A percentile compares a stretch with the other conserved stretches of the same genome.
Evolutionary conservation across 352 stramenopile species (phyloP).

Genomic region (Paralagenidium karlingii): DNA sequence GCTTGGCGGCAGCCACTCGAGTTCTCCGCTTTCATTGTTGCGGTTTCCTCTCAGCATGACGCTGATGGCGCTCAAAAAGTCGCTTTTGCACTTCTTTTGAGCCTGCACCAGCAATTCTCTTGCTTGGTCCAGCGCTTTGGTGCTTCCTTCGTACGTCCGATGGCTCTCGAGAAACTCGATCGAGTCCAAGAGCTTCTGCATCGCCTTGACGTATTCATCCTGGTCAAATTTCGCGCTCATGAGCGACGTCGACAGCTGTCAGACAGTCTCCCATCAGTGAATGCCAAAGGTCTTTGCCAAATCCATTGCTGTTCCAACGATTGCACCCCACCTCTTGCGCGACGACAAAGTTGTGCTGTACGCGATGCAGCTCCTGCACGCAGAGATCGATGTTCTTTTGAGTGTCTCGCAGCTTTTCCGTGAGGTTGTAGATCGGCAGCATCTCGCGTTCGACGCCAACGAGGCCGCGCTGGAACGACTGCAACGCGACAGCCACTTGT

Average conservation of each 20-base stretch:
- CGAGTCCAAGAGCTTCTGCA: conserved; percentile 51
- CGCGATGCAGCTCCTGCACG: conserved; percentile 46
- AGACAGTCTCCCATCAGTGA: background rate
- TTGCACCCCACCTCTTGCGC: conserved; percentile 32
- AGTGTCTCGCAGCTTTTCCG: conserved; percentile 58
- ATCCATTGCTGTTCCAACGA: background rate
- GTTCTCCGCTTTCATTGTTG: conserved; percentile 6
- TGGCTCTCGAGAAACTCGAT: conserved; percentile 63
- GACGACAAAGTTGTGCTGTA: conserved; percentile 65
- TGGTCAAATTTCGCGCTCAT: conserved; percentile 61
- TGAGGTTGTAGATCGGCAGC: conserved; percentile 77
- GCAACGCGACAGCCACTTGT: conserved; percentile 37
- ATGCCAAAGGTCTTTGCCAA: background rate
- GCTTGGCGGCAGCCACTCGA: conserved; percentile 32
- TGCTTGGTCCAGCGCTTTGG: conserved; percentile 52
- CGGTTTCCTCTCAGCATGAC: conserved; percentile 36
- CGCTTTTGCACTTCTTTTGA: conserved; percentile 42
- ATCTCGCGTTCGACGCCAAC: conserved; percentile 67
- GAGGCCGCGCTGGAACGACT: conserved; percentile 45
- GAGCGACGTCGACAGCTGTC: conserved; percentile 44
- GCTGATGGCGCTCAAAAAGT: conserved; percentile 59
- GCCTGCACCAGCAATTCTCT: conserved; percentile 46
- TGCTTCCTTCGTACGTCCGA: conserved; percentile 55
- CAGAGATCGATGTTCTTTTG: conserved; percentile 79
- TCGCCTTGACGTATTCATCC: conserved; percentile 41